Evolutionary conservation across 2,329 filamentous ascomycete genomes (phyloP).

Genomic region (Penicillium sclerotigenum): DNA sequence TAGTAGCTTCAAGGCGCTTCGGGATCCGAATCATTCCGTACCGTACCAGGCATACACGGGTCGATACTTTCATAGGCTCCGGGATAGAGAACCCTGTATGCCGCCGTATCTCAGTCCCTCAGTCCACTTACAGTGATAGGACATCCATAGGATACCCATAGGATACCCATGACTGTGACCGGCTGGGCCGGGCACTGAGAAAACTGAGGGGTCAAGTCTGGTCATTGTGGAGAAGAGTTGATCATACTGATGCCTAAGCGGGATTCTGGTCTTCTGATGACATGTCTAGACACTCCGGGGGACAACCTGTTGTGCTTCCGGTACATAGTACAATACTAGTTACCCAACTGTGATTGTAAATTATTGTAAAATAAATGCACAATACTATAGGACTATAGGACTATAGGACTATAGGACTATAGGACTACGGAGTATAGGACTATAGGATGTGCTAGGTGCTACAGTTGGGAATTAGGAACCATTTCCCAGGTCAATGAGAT

Average conservation of each 20-base stretch:
- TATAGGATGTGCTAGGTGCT: not conserved
- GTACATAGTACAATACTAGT: not conserved
- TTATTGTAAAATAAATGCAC: no score
- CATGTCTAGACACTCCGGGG: not conserved
- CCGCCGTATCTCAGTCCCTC: slow-evolving; percentile 17
- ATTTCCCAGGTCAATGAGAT: not conserved
- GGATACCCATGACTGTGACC: no score
- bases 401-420: no score
- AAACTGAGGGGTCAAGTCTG: slow-evolving; percentile 5
- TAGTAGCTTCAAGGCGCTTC: not conserved
- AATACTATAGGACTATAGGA: no score
- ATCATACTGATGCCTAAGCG: slow-evolving; percentile 6
- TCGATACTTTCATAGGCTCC: slow-evolving; percentile 20
- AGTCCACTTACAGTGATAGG: slow-evolving; percentile 16
- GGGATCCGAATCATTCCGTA: slow-evolving; percentile 25
- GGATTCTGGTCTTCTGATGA: not conserved
- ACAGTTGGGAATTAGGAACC: not conserved
- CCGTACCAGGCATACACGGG: slow-evolving; percentile 5
- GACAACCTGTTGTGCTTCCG: not conserved
- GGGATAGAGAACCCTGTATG: slow-evolving; percentile 20
- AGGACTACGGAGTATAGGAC: no score
- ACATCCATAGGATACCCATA: no score
- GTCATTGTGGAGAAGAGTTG: slow-evolving; percentile 2
- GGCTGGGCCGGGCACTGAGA: slow-evolving; percentile 20
- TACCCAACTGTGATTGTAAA: not conserved